These are phyloP conservation scores for Cyclotella choctawhatcheeana DNA, from an alignment of 108 stramenopile species.

Conservation along the genomic window DNA sequence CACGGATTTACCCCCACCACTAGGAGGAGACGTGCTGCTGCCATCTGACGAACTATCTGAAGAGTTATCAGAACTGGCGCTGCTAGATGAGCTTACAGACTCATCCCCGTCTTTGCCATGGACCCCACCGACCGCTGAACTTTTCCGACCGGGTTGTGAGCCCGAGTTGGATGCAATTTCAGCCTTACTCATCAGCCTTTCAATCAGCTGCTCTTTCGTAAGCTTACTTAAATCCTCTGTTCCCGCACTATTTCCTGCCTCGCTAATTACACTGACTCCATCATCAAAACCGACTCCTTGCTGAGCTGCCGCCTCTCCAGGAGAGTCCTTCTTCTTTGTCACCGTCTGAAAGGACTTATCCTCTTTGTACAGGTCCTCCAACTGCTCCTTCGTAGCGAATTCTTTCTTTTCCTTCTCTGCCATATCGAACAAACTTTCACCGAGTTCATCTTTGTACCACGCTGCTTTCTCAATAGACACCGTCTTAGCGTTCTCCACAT, in stretches of 20 bases:
- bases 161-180: no score
- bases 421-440: neutral
- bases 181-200: neutral
- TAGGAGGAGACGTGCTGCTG: neutral
- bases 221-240: neutral
- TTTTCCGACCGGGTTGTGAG: conserved; percentile 1
- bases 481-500: neutral
- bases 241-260: neutral
- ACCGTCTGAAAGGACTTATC: neutral
- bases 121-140: neutral
- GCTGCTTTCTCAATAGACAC: neutral
- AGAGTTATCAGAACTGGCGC: neutral
- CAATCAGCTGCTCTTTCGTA: neutral
- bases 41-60: neutral
- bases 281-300: neutral
- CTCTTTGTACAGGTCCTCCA: neutral
- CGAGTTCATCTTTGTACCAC: conserved; percentile 5
- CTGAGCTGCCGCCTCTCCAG: neutral
- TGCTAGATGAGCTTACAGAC: neutral
- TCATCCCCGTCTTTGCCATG: neutral
- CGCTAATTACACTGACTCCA: neutral
- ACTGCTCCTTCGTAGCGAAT: neutral
- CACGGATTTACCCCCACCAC: neutral
- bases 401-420: neutral
- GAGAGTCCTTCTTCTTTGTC: neutral